Percentiles rank a stretch among this genome's conserved stretches.
phyloP scores from a whole-genome alignment of 1,284 basidiomycete species.

The Malassezia japonica region DNA sequence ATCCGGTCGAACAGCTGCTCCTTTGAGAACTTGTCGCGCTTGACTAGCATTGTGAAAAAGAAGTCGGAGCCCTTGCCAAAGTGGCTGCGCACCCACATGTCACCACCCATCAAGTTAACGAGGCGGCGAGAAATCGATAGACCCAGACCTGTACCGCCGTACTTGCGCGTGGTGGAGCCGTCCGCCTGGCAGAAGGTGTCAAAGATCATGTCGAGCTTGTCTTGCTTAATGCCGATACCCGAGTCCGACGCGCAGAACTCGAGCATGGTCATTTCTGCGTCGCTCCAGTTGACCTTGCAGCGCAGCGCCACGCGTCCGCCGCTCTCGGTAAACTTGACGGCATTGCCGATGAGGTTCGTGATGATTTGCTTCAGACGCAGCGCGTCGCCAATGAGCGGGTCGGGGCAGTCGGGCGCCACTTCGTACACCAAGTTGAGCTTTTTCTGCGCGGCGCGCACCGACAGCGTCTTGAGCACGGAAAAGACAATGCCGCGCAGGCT shows the following conservation, averaged over 20 bases:
- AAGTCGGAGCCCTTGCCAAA: constrained; percentile 81
- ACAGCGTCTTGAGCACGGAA: constrained; percentile 93
- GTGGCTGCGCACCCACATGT: constrained; percentile 96
- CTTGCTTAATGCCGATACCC: constrained; percentile 97
- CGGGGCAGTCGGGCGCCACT: constrained; percentile 88
- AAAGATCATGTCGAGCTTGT: constrained; percentile 96
- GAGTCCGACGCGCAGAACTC: constrained; percentile 97
- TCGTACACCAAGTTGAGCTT: constrained; percentile 94
- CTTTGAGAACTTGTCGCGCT: constrained; percentile 36
- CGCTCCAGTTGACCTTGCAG: constrained; percentile 60
- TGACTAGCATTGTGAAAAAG: constrained; percentile 73
- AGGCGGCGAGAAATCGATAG: constrained; percentile 64
- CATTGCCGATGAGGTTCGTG: constrained; percentile 42
- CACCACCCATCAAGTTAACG: constrained; percentile 93
- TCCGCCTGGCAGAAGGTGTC: constrained; percentile 99
- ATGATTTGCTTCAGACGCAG: constrained; percentile 57
- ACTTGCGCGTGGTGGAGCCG: constrained; percentile 62
- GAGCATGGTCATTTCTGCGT: constrained; percentile 68
- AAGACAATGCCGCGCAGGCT: constrained; percentile 95
- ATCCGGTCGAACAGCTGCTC: constrained; percentile 44
- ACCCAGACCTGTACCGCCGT: constrained; percentile 95
- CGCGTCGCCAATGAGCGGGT: constrained; percentile 93
- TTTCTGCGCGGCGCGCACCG: constrained; percentile 94
- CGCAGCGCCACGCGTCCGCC: constrained; percentile 87
- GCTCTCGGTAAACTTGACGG: constrained; percentile 62